Percentiles rank a stretch among this genome's conserved stretches.
phyloP scores from a whole-genome alignment of 2,329 filamentous ascomycete genomes.

The Microsporum audouinii region DNA sequence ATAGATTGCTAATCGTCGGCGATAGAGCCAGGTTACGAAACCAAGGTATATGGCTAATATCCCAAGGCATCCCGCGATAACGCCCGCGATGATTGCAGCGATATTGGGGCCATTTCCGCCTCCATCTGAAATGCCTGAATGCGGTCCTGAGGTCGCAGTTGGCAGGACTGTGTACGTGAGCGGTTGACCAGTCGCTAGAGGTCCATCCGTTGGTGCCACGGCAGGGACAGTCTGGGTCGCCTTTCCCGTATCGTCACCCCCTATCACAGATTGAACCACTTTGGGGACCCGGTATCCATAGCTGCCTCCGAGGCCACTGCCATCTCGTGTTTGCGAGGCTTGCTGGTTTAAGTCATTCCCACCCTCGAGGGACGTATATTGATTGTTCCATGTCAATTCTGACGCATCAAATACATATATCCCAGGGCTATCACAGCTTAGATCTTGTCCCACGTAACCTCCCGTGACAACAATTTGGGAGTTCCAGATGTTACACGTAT shows the following conservation, averaged over 20 bases:
- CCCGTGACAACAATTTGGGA: slow-evolving; percentile 71
- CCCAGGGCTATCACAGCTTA: slow-evolving; percentile 55
- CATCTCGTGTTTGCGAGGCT: slow-evolving; percentile 41
- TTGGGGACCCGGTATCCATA: slow-evolving; percentile 60
- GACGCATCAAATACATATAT: slow-evolving; percentile 70
- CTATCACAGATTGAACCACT: slow-evolving; percentile 53
- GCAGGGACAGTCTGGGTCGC: slow-evolving; percentile 58
- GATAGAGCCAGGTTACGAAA: slow-evolving; percentile 67
- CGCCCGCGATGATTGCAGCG: slow-evolving; percentile 46
- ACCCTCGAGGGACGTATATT: slow-evolving; percentile 53
- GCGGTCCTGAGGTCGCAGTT: slow-evolving; percentile 11
- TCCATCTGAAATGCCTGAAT: slow-evolving; percentile 18
- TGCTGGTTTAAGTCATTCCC: slow-evolving; percentile 43
- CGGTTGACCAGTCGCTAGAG: slow-evolving; percentile 57
- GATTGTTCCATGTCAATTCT: slow-evolving; percentile 54
- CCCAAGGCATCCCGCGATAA: slow-evolving; percentile 55
- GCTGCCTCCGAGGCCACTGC: slow-evolving; percentile 47
- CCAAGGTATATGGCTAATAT: slow-evolving; percentile 60
- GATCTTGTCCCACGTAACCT: slow-evolving; percentile 51
- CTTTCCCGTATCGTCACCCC: slow-evolving; percentile 53
- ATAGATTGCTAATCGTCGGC: slow-evolving; percentile 58
- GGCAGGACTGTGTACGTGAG: slow-evolving; percentile 54
- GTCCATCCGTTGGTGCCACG: slow-evolving; percentile 53
- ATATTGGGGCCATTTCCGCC: slow-evolving; percentile 34
- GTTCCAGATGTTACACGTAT: slow-evolving; percentile 66